These are phyloP conservation scores for Acacia confusa DNA, from an alignment of 306 rosid species.

Conservation along the genomic window DNA sequence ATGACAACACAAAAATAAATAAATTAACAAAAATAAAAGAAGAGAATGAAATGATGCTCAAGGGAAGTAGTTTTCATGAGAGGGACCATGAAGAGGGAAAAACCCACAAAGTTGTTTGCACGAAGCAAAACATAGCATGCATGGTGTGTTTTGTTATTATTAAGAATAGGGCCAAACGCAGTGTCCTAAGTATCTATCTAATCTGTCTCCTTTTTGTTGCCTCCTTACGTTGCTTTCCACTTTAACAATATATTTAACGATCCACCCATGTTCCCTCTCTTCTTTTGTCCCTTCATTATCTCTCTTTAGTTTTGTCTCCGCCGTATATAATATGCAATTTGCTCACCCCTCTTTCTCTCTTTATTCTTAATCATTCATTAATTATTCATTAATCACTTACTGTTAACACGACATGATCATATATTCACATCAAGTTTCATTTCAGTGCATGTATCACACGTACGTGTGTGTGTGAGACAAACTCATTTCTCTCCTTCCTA, in stretches of 20 bases:
- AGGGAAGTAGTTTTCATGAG: not conserved
- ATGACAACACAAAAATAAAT: not conserved
- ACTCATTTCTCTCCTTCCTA: not conserved
- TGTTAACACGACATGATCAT: not conserved
- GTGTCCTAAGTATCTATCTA: constrained; percentile 53
- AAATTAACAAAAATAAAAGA: no score
- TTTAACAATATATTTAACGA: constrained; percentile 25
- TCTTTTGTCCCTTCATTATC: constrained; percentile 28
- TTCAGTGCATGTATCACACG: not conserved
- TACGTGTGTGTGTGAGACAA: not conserved
- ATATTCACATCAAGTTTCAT: not conserved
- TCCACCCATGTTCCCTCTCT: not conserved
- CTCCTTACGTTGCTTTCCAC: constrained; percentile 32
- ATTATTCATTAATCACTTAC: not conserved
- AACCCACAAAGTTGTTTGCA: constrained; percentile 51
- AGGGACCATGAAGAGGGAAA: constrained; percentile 39
- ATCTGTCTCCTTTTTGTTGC: constrained; percentile 48
- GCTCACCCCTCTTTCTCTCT: not conserved
- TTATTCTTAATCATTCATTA: not conserved
- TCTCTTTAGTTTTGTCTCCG: not conserved
- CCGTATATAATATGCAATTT: not conserved
- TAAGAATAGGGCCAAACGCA: constrained; percentile 42
- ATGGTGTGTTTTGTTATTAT: constrained; percentile 40
- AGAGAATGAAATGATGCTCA: no score
- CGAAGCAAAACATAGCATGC: constrained; percentile 65